These are phyloP conservation scores for Immersiporthe knoxdaviesiana DNA, from an alignment of 2,329 filamentous ascomycete genomes.

Conservation along the genomic window DNA sequence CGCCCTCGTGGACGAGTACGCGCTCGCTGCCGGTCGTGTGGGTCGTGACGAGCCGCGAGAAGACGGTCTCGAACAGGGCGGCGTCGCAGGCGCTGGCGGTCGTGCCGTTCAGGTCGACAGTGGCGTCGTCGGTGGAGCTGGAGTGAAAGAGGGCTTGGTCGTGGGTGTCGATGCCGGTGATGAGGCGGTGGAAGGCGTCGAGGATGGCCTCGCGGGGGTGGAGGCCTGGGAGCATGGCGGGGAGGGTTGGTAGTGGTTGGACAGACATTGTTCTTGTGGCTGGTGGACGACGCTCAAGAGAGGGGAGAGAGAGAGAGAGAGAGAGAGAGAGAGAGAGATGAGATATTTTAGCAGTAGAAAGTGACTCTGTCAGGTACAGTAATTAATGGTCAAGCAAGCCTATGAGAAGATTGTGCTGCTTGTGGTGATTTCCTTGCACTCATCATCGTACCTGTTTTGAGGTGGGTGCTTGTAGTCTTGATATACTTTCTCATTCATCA, in stretches of 20 bases:
- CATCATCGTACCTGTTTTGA: not conserved
- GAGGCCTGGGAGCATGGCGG: slow-evolving; percentile 29
- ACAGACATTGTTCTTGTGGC: not conserved
- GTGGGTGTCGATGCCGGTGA: slow-evolving; percentile 36
- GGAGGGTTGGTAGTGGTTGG: slow-evolving; percentile 10
- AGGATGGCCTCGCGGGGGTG: slow-evolving; percentile 38
- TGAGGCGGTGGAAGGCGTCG: slow-evolving; percentile 39
- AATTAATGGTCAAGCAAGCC: not conserved
- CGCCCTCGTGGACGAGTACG: slow-evolving; percentile 29
- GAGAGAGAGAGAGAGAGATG: too few species aligned
- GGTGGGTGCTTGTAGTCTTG: not conserved
- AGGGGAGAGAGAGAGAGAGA: too few species aligned
- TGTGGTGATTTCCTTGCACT: not conserved
- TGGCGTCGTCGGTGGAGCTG: slow-evolving; percentile 33
- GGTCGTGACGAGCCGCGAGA: slow-evolving; percentile 36
- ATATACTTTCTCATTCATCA: not conserved
- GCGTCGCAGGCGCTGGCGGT: slow-evolving; percentile 30
- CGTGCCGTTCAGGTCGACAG: slow-evolving; percentile 31
- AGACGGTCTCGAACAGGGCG: slow-evolving; percentile 31
- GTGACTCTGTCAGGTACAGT: not conserved
- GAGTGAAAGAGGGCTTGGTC: slow-evolving; percentile 38
- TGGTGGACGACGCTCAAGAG: not conserved
- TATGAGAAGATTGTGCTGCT: not conserved
- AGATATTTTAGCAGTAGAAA: too few species aligned
- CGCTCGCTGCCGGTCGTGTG: slow-evolving; percentile 17